phyloP scores from a whole-genome alignment of 2,329 filamentous ascomycete genomes.

The Clonostachys solani region DNA sequence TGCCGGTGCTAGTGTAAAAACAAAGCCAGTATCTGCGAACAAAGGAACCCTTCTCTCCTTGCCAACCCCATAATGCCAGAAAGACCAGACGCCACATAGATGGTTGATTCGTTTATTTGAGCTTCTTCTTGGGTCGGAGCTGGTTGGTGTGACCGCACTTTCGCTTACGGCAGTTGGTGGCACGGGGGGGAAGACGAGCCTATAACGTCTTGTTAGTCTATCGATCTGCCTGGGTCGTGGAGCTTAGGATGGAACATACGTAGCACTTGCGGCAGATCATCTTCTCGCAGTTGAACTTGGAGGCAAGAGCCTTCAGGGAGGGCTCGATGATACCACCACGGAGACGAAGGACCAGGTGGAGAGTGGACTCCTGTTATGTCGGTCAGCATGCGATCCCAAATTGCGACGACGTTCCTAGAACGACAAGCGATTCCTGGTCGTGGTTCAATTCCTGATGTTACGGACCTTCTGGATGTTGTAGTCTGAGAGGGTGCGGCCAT shows the following conservation, averaged over 20 bases:
- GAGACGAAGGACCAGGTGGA: conserved; percentile 97
- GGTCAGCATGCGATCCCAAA: conserved; percentile 1
- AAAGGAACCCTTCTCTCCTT: conserved; percentile 20
- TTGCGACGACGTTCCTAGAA: background rate
- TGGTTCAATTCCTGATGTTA: conserved; percentile 7
- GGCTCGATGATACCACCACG: conserved; percentile 99
- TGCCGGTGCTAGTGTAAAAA: conserved; percentile 34
- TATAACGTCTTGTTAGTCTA: conserved; percentile 18
- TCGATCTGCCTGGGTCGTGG: background rate
- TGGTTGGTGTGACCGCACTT: conserved; percentile 99
- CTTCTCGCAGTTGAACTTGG: conserved; percentile 99
- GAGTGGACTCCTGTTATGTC: conserved; percentile 79
- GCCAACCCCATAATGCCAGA: conserved; percentile 30
- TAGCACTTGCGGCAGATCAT: conserved; percentile 99
- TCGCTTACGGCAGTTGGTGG: conserved; percentile 99
- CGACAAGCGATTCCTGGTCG: background rate
- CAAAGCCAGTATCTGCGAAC: conserved; percentile 27
- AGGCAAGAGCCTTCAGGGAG: conserved; percentile 95
- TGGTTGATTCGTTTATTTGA: conserved; percentile 59
- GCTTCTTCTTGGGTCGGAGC: conserved; percentile 99
- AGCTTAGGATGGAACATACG: conserved; percentile 51
- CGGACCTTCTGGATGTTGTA: conserved; percentile 99
- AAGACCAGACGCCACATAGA: conserved; percentile 36
- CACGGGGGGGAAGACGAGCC: conserved; percentile 90
- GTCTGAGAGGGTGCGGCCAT: conserved; percentile 92